Conservation (phyloP, 306 rosid species). For the Prunus campanulata region DNA sequence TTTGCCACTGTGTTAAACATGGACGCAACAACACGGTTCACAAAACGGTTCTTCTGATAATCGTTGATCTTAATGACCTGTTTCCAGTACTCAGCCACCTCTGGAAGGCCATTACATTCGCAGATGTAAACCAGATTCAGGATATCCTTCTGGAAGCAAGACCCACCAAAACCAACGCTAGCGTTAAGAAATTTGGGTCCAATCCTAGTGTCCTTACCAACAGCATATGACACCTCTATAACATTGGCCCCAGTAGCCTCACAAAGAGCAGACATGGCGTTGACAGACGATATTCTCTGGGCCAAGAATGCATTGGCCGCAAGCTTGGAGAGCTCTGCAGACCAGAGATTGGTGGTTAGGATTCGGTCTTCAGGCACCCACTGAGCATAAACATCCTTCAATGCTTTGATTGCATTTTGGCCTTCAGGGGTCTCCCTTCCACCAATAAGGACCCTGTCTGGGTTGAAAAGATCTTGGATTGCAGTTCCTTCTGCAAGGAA, state of each 20-base stretch:
- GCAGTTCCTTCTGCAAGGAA: slow-evolving; percentile 98
- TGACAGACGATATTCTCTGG: slow-evolving; percentile 88
- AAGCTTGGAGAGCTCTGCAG: slow-evolving; percentile 91
- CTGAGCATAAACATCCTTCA: slow-evolving; percentile 77
- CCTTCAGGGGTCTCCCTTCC: slow-evolving; percentile 89
- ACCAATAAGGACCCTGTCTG: slow-evolving; percentile 85
- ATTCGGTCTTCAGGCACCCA: slow-evolving; percentile 85
- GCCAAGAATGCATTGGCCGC: slow-evolving; percentile 98
- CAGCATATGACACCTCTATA: slow-evolving; percentile 72
- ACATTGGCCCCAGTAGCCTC: slow-evolving; percentile 93
- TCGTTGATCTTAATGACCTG: slow-evolving; percentile 95
- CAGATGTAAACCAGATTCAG: slow-evolving; percentile 88
- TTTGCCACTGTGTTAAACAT: slow-evolving; percentile 89
- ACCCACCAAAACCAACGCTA: slow-evolving; percentile 97
- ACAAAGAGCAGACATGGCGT: slow-evolving; percentile 97
- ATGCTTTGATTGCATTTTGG: slow-evolving; percentile 60
- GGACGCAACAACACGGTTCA: slow-evolving; percentile 84
- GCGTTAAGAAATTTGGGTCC: slow-evolving; percentile 90
- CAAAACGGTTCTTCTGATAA: slow-evolving; percentile 88
- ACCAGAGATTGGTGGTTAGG: slow-evolving; percentile 91
- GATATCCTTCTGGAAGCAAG: slow-evolving; percentile 96
- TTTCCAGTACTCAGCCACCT: slow-evolving; percentile 98
- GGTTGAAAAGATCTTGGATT: slow-evolving; percentile 73
- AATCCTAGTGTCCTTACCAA: slow-evolving; percentile 86
- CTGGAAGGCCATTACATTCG: slow-evolving; percentile 94